Percentiles rank a stretch among this genome's conserved stretches.
Evolutionary conservation across 176 grass and related monocot genomes (phyloP).

Genomic region (Phoenix dactylifera): DNA sequence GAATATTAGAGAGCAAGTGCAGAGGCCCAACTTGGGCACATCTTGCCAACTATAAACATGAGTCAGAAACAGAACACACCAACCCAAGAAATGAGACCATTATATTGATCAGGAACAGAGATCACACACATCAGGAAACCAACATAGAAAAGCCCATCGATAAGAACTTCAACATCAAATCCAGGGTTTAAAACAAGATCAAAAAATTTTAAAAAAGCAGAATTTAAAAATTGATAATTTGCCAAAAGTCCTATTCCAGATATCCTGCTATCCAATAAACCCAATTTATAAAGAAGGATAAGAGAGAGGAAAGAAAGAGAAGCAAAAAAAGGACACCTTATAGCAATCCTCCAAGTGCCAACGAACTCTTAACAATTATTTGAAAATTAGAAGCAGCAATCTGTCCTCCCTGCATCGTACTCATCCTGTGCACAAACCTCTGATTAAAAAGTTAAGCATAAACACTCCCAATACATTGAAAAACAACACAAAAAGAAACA

Average conservation of each 20-base stretch:
- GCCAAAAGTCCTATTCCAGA: no score
- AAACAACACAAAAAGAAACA: not conserved
- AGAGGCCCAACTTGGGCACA: no score
- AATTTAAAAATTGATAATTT: no score
- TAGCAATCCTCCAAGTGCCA: conserved; percentile 75
- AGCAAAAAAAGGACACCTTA: conserved; percentile 23
- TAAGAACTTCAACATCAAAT: no score
- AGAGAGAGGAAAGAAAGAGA: not conserved
- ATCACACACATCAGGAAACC: no score
- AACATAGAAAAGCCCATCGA: not conserved
- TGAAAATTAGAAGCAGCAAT: conserved; percentile 78
- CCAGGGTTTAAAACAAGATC: no score
- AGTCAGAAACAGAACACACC: not conserved
- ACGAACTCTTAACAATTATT: conserved; percentile 61
- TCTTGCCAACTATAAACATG: not conserved
- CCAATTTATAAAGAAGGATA: not conserved
- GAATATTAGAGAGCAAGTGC: no score
- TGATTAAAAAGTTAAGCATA: not conserved
- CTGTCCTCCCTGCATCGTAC: conserved; percentile 76
- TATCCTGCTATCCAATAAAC: no score
- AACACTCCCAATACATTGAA: not conserved
- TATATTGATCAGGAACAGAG: no score
- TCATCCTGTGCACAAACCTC: conserved; percentile 80
- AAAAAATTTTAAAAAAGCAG: no score
- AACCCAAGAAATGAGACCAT: no score